Conservation (phyloP, 805 yeast genomes). For the Starmerella stigmatis region DNA sequence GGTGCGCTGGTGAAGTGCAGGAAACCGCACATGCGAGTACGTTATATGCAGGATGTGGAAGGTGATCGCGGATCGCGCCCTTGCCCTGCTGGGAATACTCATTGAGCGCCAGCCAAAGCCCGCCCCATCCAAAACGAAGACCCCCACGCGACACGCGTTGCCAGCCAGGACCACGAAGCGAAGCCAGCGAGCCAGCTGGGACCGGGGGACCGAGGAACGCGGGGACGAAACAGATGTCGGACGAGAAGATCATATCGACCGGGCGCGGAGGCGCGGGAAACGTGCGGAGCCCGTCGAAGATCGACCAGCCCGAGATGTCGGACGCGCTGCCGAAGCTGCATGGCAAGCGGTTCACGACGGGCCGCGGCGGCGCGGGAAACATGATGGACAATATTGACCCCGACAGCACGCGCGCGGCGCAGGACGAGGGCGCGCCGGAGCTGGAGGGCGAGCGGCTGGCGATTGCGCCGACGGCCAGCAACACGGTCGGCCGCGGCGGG, state of each 20-base stretch:
- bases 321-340: slow-evolving; percentile 50
- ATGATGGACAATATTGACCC: slow-evolving; percentile 52
- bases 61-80: too few relatives aligned
- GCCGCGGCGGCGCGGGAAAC: slow-evolving; percentile 72
- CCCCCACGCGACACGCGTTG: too few relatives aligned
- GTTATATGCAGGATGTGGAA: too few relatives aligned
- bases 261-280: slow-evolving; percentile 78
- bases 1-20: too few relatives aligned
- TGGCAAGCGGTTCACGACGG: slow-evolving; percentile 49
- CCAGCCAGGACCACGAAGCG: too few relatives aligned
- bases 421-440: slow-evolving; percentile 33
- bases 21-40: too few relatives aligned
- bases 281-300: slow-evolving; percentile 44
- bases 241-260: slow-evolving; percentile 38
- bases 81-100: too few relatives aligned
- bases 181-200: too few relatives aligned
- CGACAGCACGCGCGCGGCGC: slow-evolving; percentile 48
- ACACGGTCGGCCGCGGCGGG: slow-evolving; percentile 53
- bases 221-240: neutral
- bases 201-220: too few relatives aligned
- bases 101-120: too few relatives aligned
- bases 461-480: slow-evolving; percentile 32
- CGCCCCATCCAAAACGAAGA: too few relatives aligned
- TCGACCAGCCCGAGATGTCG: slow-evolving; percentile 44
- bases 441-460: slow-evolving; percentile 40